Conservation (phyloP, 352 stramenopile species). For the Phytophthora litchii region DNA sequence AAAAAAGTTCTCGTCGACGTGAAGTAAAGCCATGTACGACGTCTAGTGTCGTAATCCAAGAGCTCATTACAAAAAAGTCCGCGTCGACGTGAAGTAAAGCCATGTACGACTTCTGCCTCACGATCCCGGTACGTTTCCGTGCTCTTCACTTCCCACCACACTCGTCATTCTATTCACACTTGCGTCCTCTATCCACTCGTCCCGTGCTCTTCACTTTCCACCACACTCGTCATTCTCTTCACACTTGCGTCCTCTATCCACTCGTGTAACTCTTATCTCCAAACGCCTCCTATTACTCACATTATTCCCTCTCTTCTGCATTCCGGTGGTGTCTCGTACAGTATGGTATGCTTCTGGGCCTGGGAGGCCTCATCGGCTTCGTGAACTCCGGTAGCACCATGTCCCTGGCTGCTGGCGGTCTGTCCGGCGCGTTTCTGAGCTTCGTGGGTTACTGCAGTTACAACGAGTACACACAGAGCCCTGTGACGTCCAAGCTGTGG, state of each 20-base stretch:
- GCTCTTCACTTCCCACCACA: neutral
- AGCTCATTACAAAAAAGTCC: constrained; percentile 13
- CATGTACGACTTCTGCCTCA: constrained; percentile 92
- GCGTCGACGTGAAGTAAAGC: neutral
- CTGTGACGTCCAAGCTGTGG: constrained; percentile 84
- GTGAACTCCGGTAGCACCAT: constrained; percentile 76
- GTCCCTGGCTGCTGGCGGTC: constrained; percentile 65
- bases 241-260: constrained; percentile 9
- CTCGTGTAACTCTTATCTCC: neutral
- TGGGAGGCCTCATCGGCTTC: constrained; percentile 78
- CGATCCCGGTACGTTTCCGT: constrained; percentile 70
- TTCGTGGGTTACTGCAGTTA: constrained; percentile 87
- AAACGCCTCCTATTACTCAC: constrained; percentile 1
- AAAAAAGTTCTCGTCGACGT: constrained; percentile 3
- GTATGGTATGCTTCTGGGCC: constrained; percentile 76
- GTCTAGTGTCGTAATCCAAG: constrained; percentile 6
- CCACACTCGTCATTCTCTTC: neutral
- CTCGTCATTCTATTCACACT: neutral
- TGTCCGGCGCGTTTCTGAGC: constrained; percentile 73
- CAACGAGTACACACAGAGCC: constrained; percentile 84
- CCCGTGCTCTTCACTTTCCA: neutral
- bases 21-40: too few relatives aligned
- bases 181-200: constrained; percentile 11
- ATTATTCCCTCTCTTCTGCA: constrained; percentile 1
- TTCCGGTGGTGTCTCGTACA: constrained; percentile 36